Conservation (phyloP, 805 yeast species). For the Dipodascopsis uninucleata region DNA sequence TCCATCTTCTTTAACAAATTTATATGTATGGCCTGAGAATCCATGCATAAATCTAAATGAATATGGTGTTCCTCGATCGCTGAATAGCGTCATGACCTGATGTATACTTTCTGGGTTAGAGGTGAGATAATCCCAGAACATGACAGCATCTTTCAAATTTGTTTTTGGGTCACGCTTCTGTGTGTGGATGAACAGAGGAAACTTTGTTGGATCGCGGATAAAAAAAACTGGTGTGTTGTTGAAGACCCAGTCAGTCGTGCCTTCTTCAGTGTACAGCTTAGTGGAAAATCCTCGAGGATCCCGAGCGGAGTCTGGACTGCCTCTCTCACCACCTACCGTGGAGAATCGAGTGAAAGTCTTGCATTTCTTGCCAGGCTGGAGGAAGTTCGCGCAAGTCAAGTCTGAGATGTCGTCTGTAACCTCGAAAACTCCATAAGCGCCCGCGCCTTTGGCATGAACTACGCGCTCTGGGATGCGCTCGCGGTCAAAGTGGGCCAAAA, state of each 20-base stretch:
- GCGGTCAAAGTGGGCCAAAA: slow-evolving; percentile 57
- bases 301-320: slow-evolving; percentile 62
- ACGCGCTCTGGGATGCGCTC: slow-evolving; percentile 66
- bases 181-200: slow-evolving; percentile 63
- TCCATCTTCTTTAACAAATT: slow-evolving; percentile 51
- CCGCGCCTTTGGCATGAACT: slow-evolving; percentile 65
- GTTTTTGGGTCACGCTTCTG: slow-evolving; percentile 69
- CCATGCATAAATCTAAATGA: slow-evolving; percentile 56
- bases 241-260: slow-evolving; percentile 68
- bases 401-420: slow-evolving; percentile 56
- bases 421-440: slow-evolving; percentile 58
- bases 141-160: slow-evolving; percentile 51
- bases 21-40: slow-evolving; percentile 63
- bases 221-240: slow-evolving; percentile 69
- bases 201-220: slow-evolving; percentile 60
- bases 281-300: slow-evolving; percentile 70
- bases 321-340: slow-evolving; percentile 68
- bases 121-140: slow-evolving; percentile 56
- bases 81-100: slow-evolving; percentile 55
- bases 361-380: slow-evolving; percentile 78
- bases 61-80: slow-evolving; percentile 58
- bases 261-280: slow-evolving; percentile 64
- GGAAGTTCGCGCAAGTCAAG: slow-evolving; percentile 48
- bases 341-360: slow-evolving; percentile 57
- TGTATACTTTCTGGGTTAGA: slow-evolving; percentile 56